These are phyloP conservation scores for Vanilla planifolia DNA, from an alignment of 106 monocot species.

Conservation along the genomic window DNA sequence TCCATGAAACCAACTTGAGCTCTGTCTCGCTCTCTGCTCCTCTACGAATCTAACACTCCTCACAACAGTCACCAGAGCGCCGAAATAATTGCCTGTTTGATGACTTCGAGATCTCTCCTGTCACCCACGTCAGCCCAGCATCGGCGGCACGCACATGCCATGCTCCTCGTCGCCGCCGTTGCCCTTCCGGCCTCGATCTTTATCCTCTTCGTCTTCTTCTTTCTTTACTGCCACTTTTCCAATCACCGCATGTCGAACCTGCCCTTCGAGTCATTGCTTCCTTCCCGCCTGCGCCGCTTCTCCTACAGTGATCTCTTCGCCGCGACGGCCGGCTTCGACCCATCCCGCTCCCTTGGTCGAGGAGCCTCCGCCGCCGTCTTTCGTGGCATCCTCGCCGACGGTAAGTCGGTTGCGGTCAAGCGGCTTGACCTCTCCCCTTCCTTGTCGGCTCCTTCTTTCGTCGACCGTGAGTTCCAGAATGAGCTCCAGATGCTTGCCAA, in stretches of 20 bases:
- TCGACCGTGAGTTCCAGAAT: slow-evolving; percentile 38
- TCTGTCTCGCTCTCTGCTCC: too few relatives aligned
- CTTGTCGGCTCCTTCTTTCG: slow-evolving; percentile 3
- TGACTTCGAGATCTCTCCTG: not conserved
- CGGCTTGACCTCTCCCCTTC: slow-evolving; percentile 18
- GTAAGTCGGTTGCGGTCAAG: slow-evolving; percentile 50
- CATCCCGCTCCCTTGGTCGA: slow-evolving; percentile 32
- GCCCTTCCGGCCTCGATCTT: not conserved
- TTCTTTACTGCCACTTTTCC: not conserved
- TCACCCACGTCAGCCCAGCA: not conserved
- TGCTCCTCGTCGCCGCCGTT: not conserved
- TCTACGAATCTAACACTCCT: too few relatives aligned
- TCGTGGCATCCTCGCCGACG: slow-evolving; percentile 26
- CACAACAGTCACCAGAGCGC: too few relatives aligned
- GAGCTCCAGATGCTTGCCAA: slow-evolving; percentile 36
- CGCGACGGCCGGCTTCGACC: slow-evolving; percentile 16
- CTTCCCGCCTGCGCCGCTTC: slow-evolving; percentile 8
- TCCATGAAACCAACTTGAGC: too few relatives aligned
- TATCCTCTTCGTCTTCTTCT: not conserved
- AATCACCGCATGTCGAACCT: not conserved
- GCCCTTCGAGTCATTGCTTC: slow-evolving; percentile 5
- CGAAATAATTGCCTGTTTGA: too few relatives aligned
- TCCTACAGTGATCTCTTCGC: slow-evolving; percentile 7
- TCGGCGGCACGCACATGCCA: not conserved
- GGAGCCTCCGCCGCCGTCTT: slow-evolving; percentile 55